These are phyloP conservation scores for Phytophthora hybrid DNA, from an alignment of 352 stramenopile species.

Conservation along the genomic window DNA sequence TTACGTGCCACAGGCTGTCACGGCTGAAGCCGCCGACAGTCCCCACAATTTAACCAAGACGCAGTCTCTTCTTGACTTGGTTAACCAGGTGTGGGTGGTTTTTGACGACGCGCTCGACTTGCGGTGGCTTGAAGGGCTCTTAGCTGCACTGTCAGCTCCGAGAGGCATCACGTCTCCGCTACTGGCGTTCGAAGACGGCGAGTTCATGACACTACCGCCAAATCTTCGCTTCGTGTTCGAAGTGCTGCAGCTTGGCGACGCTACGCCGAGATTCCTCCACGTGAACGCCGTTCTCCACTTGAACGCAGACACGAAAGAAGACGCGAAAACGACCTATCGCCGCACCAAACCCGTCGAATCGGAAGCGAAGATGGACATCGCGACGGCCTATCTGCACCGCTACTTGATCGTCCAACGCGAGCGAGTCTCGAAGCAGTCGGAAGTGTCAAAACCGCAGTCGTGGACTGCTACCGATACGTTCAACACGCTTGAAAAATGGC, in stretches of 20 bases:
- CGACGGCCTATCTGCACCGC: constrained; percentile 35
- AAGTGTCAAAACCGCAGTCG: not conserved
- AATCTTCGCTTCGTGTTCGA: constrained; percentile 78
- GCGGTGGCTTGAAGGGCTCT: constrained; percentile 53
- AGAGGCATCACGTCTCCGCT: not conserved
- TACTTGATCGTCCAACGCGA: constrained; percentile 30
- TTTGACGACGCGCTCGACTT: constrained; percentile 54
- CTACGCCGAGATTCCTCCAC: constrained; percentile 44
- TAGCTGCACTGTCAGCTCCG: constrained; percentile 33
- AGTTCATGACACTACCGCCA: constrained; percentile 67
- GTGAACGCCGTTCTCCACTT: constrained; percentile 43
- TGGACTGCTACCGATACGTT: constrained; percentile 23
- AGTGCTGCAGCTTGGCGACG: constrained; percentile 44
- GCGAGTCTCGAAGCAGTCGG: not conserved
- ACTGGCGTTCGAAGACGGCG: constrained; percentile 49
- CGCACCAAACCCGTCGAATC: constrained; percentile 1
- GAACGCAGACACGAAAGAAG: not conserved
- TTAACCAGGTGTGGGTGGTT: constrained; percentile 49
- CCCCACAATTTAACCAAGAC: no score
- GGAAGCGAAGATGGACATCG: constrained; percentile 4
- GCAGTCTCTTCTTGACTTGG: constrained; percentile 12
- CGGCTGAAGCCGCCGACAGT: not conserved
- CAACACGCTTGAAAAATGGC: constrained; percentile 26
- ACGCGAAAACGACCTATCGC: not conserved
- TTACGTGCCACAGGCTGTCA: constrained; percentile 5